These are phyloP conservation scores for Leccinum arenicola DNA, from an alignment of 768 basidiomycete species.

Conservation along the genomic window DNA sequence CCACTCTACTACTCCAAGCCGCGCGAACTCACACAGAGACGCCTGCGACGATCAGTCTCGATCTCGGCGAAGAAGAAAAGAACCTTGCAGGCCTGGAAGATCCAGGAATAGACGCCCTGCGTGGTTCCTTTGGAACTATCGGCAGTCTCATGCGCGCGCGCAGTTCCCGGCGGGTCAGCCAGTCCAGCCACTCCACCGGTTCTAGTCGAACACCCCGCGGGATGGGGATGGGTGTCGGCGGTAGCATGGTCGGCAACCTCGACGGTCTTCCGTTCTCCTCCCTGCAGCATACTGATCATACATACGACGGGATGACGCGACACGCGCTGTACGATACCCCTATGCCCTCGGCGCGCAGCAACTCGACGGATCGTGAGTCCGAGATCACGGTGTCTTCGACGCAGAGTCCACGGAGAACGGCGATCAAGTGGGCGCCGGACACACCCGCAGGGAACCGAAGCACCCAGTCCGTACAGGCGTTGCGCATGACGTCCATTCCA, in stretches of 20 bases:
- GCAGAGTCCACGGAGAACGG: constrained; percentile 40
- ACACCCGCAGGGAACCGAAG: constrained; percentile 50
- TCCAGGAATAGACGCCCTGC: constrained; percentile 88
- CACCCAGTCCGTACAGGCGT: constrained; percentile 39
- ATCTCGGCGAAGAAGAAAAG: constrained; percentile 60
- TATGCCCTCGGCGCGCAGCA: constrained; percentile 45
- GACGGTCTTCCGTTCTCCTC: constrained; percentile 23
- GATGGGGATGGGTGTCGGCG: constrained; percentile 22
- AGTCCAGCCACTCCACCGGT: constrained; percentile 37
- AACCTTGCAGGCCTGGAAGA: constrained; percentile 65
- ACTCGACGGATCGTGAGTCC: constrained; percentile 41
- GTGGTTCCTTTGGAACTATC: constrained; percentile 88
- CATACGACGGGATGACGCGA: constrained; percentile 57
- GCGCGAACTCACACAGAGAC: constrained; percentile 67
- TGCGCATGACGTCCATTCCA: constrained; percentile 20
- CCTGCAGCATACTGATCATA: constrained; percentile 30
- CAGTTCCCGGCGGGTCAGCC: constrained; percentile 51
- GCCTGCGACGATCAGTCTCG: constrained; percentile 28
- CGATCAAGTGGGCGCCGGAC: constrained; percentile 75
- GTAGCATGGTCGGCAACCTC: constrained; percentile 29
- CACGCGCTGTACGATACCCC: constrained; percentile 91
- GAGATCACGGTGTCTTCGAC: constrained; percentile 26
- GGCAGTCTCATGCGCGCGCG: constrained; percentile 85
- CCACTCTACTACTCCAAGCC: constrained; percentile 90
- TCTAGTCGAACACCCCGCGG: constrained; percentile 18